phyloP scores from a whole-genome alignment of 2,329 filamentous ascomycete genomes.

The Cordyceps fumosorosea region DNA sequence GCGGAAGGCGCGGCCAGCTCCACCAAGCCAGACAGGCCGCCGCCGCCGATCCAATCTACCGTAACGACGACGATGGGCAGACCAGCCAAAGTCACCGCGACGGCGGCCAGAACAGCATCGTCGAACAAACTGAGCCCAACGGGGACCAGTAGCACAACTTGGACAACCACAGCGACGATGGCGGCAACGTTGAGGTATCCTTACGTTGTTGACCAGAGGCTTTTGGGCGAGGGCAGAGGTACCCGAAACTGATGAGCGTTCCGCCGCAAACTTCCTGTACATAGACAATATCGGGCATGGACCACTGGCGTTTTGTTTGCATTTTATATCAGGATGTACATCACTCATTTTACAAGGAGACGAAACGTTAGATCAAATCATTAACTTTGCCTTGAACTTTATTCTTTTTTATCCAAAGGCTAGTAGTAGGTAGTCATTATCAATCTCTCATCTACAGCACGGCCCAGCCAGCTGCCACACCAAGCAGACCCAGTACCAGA shows the following conservation, averaged over 20 bases:
- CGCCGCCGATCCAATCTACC: background rate
- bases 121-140: constrained; percentile 8
- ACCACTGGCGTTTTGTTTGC: background rate
- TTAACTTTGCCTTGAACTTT: background rate
- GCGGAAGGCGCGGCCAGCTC: background rate
- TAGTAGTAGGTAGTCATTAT: background rate
- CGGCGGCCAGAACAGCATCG: background rate
- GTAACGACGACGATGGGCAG: constrained; percentile 2
- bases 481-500: background rate
- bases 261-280: constrained; percentile 31
- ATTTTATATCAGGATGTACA: background rate
- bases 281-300: background rate
- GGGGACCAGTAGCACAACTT: background rate
- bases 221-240: constrained; percentile 46
- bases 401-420: background rate
- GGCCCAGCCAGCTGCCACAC: background rate
- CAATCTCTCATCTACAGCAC: background rate
- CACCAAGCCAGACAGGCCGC: background rate
- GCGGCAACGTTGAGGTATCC: background rate
- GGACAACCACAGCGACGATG: background rate
- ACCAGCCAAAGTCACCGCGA: background rate
- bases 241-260: constrained; percentile 61
- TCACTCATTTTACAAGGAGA: background rate
- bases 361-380: background rate
- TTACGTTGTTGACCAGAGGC: too few relatives aligned